A percentile compares a stretch with the other conserved stretches of the same genome.
Conservation (phyloP, 2,329 filamentous ascomycete species). For the Exophiala lecanii-corni region DNA sequence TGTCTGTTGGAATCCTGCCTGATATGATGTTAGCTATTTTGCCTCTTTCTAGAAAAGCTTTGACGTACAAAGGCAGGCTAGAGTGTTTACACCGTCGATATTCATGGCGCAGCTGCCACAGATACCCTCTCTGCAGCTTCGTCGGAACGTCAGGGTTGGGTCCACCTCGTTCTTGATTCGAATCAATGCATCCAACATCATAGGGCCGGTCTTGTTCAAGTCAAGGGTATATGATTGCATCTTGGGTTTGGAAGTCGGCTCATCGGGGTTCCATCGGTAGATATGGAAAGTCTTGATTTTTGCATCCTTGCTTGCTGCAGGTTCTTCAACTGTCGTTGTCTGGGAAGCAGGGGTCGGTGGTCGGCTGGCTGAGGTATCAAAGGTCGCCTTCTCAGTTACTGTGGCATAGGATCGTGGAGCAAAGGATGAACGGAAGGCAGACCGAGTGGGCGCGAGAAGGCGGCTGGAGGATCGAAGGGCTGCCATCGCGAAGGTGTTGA, state of each 20-base stretch:
- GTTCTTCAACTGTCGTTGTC: conserved; percentile 58
- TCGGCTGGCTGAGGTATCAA: conserved; percentile 30
- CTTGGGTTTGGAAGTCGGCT: conserved; percentile 82
- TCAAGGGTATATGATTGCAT: conserved; percentile 96
- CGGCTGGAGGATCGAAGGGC: conserved; percentile 46
- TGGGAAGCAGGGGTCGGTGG: conserved; percentile 45
- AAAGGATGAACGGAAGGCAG: conserved; percentile 36
- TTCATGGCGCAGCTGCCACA: conserved; percentile 99
- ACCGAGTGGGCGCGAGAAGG: conserved; percentile 33
- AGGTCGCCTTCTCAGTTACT: conserved; percentile 35
- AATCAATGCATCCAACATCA: conserved; percentile 95
- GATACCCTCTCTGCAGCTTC: conserved; percentile 96
- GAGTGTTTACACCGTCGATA: conserved; percentile 96
- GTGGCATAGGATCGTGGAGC: conserved; percentile 44
- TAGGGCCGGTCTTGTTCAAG: conserved; percentile 97
- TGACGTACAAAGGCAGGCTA: conserved; percentile 90
- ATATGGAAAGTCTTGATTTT: conserved; percentile 93
- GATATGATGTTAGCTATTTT: conserved; percentile 21
- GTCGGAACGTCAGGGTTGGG: conserved; percentile 89
- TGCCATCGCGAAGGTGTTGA: conserved; percentile 37
- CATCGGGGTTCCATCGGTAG: conserved; percentile 97
- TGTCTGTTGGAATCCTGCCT: conserved; percentile 92
- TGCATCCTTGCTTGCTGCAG: conserved; percentile 52
- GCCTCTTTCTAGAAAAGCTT: no score
- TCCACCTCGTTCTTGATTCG: conserved; percentile 99